These are phyloP conservation scores for Theobroma cacao DNA, from an alignment of 345 rosid species.

Conservation along the genomic window DNA sequence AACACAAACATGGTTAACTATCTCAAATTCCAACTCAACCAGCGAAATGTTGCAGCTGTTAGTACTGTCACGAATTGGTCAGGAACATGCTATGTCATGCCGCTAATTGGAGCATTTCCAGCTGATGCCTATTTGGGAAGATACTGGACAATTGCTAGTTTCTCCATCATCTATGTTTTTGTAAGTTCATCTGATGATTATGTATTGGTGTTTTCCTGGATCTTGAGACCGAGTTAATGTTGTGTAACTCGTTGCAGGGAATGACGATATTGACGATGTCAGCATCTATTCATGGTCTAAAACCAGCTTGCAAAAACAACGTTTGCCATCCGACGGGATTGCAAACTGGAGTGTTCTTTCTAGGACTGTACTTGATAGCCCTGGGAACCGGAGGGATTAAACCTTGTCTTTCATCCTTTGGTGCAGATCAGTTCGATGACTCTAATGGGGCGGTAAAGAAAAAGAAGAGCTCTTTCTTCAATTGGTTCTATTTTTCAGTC, in stretches of 20 bases:
- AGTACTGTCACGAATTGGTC: slow-evolving; percentile 60
- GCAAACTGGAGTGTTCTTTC: slow-evolving; percentile 34
- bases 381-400: slow-evolving; percentile 57
- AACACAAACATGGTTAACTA: slow-evolving; percentile 45
- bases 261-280: slow-evolving; percentile 51
- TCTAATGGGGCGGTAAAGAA: slow-evolving; percentile 37
- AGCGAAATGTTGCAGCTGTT: slow-evolving; percentile 35
- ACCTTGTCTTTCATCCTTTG: slow-evolving; percentile 62
- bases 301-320: slow-evolving; percentile 33
- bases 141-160: slow-evolving; percentile 59
- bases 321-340: slow-evolving; percentile 34
- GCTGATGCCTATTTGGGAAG: slow-evolving; percentile 65
- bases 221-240: neutral
- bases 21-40: slow-evolving; percentile 36
- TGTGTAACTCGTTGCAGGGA: slow-evolving; percentile 31
- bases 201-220: too few species aligned
- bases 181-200: slow-evolving; percentile 18
- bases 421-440: slow-evolving; percentile 61
- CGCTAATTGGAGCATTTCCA: slow-evolving; percentile 56
- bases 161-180: slow-evolving; percentile 46
- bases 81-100: slow-evolving; percentile 58
- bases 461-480: slow-evolving; percentile 52
- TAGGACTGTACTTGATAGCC: slow-evolving; percentile 44
- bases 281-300: slow-evolving; percentile 43
- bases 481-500: slow-evolving; percentile 53